Percentiles rank a stretch among this genome's conserved stretches.
Conservation (phyloP, 208 protist genomes). For the Crithidia fasciculata region DNA sequence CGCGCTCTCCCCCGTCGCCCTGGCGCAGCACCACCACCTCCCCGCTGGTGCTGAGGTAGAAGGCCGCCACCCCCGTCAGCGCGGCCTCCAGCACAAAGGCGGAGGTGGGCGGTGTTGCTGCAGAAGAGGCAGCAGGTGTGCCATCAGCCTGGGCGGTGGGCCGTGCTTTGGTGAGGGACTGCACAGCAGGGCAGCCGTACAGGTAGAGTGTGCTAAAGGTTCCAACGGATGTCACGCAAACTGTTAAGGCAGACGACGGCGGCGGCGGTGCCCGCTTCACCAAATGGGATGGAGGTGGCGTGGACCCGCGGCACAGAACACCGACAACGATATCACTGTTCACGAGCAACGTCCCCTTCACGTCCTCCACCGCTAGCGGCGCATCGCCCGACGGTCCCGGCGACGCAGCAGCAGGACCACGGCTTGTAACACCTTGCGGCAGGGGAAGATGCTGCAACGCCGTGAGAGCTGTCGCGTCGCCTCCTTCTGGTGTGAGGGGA, state of each 20-base stretch:
- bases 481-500: conserved; percentile 16
- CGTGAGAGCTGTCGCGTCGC: not conserved
- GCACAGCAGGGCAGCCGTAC: conserved; percentile 63
- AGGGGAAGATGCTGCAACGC: conserved; percentile 6
- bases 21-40: conserved; percentile 57
- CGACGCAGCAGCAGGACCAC: not conserved
- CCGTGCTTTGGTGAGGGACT: conserved; percentile 13
- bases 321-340: conserved; percentile 67
- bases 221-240: not conserved
- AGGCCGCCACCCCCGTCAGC: conserved; percentile 51
- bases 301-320: conserved; percentile 16
- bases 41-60: conserved; percentile 56
- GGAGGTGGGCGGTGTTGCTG: not conserved
- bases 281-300: not conserved
- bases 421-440: not conserved
- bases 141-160: not conserved
- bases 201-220: conserved; percentile 36
- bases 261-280: not conserved
- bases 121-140: not conserved
- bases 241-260: not conserved
- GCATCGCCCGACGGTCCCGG: not conserved
- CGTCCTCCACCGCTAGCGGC: conserved; percentile 17
- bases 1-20: conserved; percentile 1
- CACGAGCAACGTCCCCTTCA: conserved; percentile 38
- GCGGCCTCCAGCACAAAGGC: conserved; percentile 55